A percentile compares a stretch with the other conserved stretches of the same genome.
Evolutionary conservation across 23 red algal species (phyloP).

Genomic region (Gracilaria gracilis): DNA sequence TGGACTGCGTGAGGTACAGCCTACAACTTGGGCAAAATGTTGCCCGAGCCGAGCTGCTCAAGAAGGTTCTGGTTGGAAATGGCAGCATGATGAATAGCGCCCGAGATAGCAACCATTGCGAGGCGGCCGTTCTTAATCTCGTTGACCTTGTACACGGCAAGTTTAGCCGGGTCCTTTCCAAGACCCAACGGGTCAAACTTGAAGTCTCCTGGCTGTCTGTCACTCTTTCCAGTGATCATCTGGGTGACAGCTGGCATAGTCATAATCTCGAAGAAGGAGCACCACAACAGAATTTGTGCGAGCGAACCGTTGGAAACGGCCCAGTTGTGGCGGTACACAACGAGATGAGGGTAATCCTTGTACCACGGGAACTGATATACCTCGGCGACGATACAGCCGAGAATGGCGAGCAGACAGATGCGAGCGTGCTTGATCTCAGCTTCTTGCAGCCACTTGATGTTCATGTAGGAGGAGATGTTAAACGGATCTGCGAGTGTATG

Average conservation of each 20-base stretch:
- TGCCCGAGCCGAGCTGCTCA: conserved; percentile 80
- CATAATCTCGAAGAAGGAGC: conserved; percentile 87
- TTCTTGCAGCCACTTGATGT: conserved; percentile 90
- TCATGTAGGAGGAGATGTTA: conserved; percentile 79
- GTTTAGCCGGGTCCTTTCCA: conserved; percentile 65
- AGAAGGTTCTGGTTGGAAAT: conserved; percentile 81
- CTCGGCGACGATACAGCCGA: conserved; percentile 81
- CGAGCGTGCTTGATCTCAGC: conserved; percentile 96
- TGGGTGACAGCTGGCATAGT: conserved; percentile 86
- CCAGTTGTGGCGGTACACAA: conserved; percentile 83
- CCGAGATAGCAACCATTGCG: conserved; percentile 86
- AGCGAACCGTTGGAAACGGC: conserved; percentile 69
- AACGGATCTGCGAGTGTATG: conserved; percentile 71
- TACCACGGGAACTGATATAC: conserved; percentile 91
- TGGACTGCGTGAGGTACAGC: too few species aligned
- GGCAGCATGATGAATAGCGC: conserved; percentile 67
- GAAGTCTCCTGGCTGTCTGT: conserved; percentile 82
- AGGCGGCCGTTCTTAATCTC: conserved; percentile 94
- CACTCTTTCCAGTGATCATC: conserved; percentile 85
- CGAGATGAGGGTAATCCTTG: conserved; percentile 69
- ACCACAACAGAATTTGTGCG: conserved; percentile 79
- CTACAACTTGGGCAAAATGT: conserved; percentile 75
- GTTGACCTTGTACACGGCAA: conserved; percentile 67
- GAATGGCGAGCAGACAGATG: conserved; percentile 88
- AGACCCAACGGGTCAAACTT: conserved; percentile 84